Base-by-base conservation (phyloP, 805 yeast species). In the Teunomyces panamensis region DNA sequence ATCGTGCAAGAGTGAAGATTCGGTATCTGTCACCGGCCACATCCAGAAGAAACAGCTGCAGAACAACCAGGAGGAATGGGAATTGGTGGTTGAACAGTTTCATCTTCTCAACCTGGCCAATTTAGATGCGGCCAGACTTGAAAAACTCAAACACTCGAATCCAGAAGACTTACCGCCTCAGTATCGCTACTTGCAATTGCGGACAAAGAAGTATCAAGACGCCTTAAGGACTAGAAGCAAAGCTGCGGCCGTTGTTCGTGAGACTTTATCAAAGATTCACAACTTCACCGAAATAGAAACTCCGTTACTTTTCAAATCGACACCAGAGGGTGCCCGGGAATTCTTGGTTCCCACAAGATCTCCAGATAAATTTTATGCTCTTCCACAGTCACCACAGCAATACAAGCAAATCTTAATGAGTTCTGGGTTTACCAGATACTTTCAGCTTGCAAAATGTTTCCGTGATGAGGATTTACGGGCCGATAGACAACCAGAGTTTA, bases 311-410 rank as follows among this genome's bases (percentile, higher is more conserved):
- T 94, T 94, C 75, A 91, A 94, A 60, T 87, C 96, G 1, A 94
- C 99, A 0, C 99, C 99, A 0, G 99, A 94, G 65, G 99, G 99
- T 11, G 99, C 99, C 1, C 75, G 96, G 33, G 99, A 94, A 66
- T 94, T 92, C 63, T 67, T 94, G 42, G 97, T 94, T 0, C 99
- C 99, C 0, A 89, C 97, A 0, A 76, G 98, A 54, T 69, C 77
- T 11, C 61, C 69, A 1, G 68, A 73, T 26, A 59, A 66, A 14
- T 86, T 87, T 64, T 94, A 92, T 63, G 97, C 99, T 0, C 73
- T 94, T 27, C 97, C 98, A 0, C 99, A 94, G 64, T 89, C 97
- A 11, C 99, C 99, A 0, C 99, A 94, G 63, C 99, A 94, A 62
- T 94, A 92, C 62, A 94, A 94, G 62, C 99, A 94, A 66, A 72